Evolutionary conservation across 2,329 filamentous ascomycete genomes (phyloP).

Genomic region (Exophiala sp.): DNA sequence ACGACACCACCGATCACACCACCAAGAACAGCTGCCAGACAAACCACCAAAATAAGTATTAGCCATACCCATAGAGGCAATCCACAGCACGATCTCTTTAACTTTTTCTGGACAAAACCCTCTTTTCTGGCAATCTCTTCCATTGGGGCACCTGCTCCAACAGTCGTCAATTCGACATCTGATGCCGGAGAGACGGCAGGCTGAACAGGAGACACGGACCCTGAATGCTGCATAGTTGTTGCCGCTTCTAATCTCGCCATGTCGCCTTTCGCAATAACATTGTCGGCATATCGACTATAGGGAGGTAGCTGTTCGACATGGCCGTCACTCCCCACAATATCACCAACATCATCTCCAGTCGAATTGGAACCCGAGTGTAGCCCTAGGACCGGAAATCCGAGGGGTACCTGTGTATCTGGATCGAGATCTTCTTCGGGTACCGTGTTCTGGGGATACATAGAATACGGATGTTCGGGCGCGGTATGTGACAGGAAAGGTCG

Average conservation of each 20-base stretch:
- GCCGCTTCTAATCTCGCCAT: slow-evolving; percentile 24
- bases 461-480: slow-evolving; percentile 75
- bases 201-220: slow-evolving; percentile 4
- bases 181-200: slow-evolving; percentile 15
- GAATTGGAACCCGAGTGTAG: slow-evolving; percentile 63
- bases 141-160: slow-evolving; percentile 26
- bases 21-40: slow-evolving; percentile 50
- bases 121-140: slow-evolving; percentile 34
- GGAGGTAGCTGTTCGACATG: slow-evolving; percentile 89
- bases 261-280: slow-evolving; percentile 57
- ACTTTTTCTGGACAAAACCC: slow-evolving; percentile 43
- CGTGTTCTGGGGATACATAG: slow-evolving; percentile 79
- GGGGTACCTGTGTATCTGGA: slow-evolving; percentile 42
- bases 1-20: slow-evolving; percentile 54
- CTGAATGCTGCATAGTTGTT: slow-evolving; percentile 8
- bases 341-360: slow-evolving; percentile 80
- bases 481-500: slow-evolving; percentile 59
- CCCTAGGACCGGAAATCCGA: slow-evolving; percentile 70
- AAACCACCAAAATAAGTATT: slow-evolving; percentile 43
- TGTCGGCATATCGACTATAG: slow-evolving; percentile 84
- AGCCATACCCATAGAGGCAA: slow-evolving; percentile 52
- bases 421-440: slow-evolving; percentile 54
- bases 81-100: slow-evolving; percentile 46
- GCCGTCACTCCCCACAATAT: slow-evolving; percentile 81
- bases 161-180: slow-evolving; percentile 23